A percentile compares a stretch with the other conserved stretches of the same genome.
phyloP scores from a whole-genome alignment of 164 flowering plant genomes.

The Nymphaea colorata region DNA sequence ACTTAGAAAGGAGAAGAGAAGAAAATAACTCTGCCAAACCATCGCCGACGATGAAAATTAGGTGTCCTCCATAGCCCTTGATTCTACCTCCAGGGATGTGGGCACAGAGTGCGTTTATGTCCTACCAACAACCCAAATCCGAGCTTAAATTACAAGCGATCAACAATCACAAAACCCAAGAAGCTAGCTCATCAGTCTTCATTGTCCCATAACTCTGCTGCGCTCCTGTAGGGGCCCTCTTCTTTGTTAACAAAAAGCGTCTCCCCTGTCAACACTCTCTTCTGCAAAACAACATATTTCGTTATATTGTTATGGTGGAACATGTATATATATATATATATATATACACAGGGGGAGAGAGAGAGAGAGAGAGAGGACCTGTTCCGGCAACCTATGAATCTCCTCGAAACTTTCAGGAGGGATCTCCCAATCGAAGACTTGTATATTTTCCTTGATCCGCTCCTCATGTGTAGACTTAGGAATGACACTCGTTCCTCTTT shows the following conservation, averaged over 20 bases:
- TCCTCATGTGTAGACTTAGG: slow-evolving; percentile 28
- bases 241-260: slow-evolving; percentile 34
- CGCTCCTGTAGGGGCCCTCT: slow-evolving; percentile 33
- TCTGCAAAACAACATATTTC: slow-evolving; percentile 16
- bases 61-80: too few relatives aligned
- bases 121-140: too few relatives aligned
- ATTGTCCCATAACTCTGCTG: slow-evolving; percentile 45
- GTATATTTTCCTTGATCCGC: slow-evolving; percentile 28
- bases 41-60: too few relatives aligned
- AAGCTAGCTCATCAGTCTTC: slow-evolving; percentile 17
- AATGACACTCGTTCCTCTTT: slow-evolving; percentile 38
- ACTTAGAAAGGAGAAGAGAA: too few relatives aligned
- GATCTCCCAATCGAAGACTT: slow-evolving; percentile 34
- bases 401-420: slow-evolving; percentile 27
- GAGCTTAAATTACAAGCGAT: too few relatives aligned
- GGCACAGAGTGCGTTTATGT: too few relatives aligned
- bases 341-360: not conserved
- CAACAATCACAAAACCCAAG: too few relatives aligned
- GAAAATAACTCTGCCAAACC: too few relatives aligned
- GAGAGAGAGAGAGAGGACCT: slow-evolving; percentile 8
- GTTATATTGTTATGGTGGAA: not conserved
- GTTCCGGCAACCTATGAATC: slow-evolving; percentile 20
- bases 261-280: slow-evolving; percentile 39
- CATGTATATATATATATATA: not conserved
- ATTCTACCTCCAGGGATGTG: too few relatives aligned